phyloP scores from a whole-genome alignment of 768 basidiomycete genomes.

The Pulveroboletus sp. region DNA sequence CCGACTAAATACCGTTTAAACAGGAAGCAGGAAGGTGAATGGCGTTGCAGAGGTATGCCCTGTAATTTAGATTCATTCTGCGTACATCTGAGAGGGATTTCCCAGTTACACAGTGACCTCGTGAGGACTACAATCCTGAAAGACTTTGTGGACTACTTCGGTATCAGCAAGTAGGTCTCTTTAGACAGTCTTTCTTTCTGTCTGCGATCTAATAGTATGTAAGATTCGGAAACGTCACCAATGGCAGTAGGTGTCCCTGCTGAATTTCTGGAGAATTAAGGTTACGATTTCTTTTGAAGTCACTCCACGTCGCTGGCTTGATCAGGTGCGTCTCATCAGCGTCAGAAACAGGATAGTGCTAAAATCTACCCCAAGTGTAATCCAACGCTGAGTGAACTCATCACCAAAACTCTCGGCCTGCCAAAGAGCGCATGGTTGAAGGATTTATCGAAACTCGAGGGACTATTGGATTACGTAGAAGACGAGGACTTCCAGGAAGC shows the following conservation, averaged over 20 bases:
- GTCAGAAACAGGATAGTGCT: neutral
- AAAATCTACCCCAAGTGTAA: conserved; percentile 59
- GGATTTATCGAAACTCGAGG: conserved; percentile 72
- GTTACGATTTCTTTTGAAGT: conserved; percentile 38
- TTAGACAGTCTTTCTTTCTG: neutral
- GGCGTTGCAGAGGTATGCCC: conserved; percentile 82
- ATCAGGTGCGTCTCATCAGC: conserved; percentile 46
- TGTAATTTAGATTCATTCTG: neutral
- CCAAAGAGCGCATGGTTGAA: conserved; percentile 82
- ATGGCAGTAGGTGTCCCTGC: conserved; percentile 62
- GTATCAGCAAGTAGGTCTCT: conserved; percentile 61
- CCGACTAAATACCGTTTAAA: conserved; percentile 1
- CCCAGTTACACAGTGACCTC: conserved; percentile 80
- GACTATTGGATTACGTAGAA: conserved; percentile 67
- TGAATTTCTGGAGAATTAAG: neutral
- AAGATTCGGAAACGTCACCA: conserved; percentile 87
- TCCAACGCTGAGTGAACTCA: conserved; percentile 78
- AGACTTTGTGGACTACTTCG: conserved; percentile 93
- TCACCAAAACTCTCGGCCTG: conserved; percentile 74
- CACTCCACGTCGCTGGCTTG: conserved; percentile 91
- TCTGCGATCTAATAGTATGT: conserved; percentile 14
- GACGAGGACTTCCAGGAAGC: conserved; percentile 70
- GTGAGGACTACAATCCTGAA: conserved; percentile 79
- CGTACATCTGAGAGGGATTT: neutral
- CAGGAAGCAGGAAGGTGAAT: conserved; percentile 81